Evolutionary conservation across 2,329 filamentous ascomycete genomes (phyloP).

Genomic region (Talaromyces islandicus): DNA sequence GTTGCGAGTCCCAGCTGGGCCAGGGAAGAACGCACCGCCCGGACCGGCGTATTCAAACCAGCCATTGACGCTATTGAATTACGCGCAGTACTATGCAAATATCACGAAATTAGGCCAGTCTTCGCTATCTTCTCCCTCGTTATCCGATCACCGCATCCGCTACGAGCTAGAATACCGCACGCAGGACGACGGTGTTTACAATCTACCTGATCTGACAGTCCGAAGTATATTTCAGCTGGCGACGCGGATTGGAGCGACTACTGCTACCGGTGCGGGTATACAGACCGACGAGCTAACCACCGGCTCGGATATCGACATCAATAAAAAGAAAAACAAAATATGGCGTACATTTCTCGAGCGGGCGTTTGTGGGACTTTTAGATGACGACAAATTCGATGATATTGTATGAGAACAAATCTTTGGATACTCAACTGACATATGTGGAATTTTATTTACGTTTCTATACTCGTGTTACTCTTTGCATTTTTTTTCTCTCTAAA

Average conservation of each 20-base stretch:
- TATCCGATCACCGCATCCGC: slow-evolving; percentile 50
- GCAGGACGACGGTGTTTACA: slow-evolving; percentile 66
- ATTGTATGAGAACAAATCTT: slow-evolving; percentile 6
- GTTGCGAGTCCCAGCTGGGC: slow-evolving; percentile 62
- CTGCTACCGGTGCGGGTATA: slow-evolving; percentile 34
- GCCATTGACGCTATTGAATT: slow-evolving; percentile 69
- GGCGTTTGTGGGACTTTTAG: slow-evolving; percentile 72
- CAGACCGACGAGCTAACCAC: slow-evolving; percentile 44
- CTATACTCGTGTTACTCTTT: not conserved
- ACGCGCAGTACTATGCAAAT: slow-evolving; percentile 90
- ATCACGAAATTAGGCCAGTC: slow-evolving; percentile 84
- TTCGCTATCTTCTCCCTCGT: slow-evolving; percentile 29
- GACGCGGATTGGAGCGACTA: slow-evolving; percentile 60
- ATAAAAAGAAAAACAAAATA: slow-evolving; percentile 49
- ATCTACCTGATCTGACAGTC: slow-evolving; percentile 76
- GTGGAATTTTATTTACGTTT: not conserved
- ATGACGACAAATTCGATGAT: slow-evolving; percentile 56
- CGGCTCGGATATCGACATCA: slow-evolving; percentile 16
- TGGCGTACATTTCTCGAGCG: slow-evolving; percentile 74
- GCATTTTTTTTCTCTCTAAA: not conserved
- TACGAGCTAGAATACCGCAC: slow-evolving; percentile 87
- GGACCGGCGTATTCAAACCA: slow-evolving; percentile 90
- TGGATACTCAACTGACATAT: not conserved
- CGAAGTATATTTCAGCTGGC: slow-evolving; percentile 74
- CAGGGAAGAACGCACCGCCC: slow-evolving; percentile 65